Percentiles rank a stretch among this genome's conserved stretches.
Conservation (phyloP, 306 rosid species). For the Medicago lupulina region DNA sequence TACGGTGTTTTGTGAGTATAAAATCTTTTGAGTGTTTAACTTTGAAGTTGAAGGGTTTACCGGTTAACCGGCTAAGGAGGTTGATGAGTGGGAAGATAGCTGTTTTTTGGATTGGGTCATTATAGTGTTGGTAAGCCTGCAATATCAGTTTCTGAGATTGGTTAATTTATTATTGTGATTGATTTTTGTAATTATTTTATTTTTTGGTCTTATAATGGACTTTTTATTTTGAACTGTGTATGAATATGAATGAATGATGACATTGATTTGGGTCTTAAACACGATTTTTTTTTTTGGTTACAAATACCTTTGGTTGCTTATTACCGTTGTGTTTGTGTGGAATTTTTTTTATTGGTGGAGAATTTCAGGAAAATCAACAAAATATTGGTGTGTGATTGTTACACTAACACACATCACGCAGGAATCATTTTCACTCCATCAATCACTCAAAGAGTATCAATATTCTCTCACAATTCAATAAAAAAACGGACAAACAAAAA, state of each 20-base stretch:
- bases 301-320: not conserved
- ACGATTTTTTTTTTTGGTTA: too few relatives aligned
- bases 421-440: not conserved
- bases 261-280: not conserved
- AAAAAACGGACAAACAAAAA: too few relatives aligned
- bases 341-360: slow-evolving; percentile 15
- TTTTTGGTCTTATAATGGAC: not conserved
- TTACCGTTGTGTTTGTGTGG: not conserved
- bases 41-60: slow-evolving; percentile 9
- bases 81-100: not conserved
- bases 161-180: not conserved
- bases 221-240: too few relatives aligned
- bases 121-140: slow-evolving; percentile 10
- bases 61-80: slow-evolving; percentile 40
- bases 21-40: slow-evolving; percentile 22
- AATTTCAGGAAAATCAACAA: not conserved
- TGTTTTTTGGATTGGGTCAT: slow-evolving; percentile 8
- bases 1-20: slow-evolving; percentile 30
- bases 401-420: not conserved
- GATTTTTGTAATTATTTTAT: not conserved
- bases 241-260: too few relatives aligned
- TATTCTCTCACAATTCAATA: not conserved
- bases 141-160: not conserved
- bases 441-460: not conserved
- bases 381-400: not conserved